Conservation (phyloP, 305 asterid genomes). For the Solanum chacoense region DNA sequence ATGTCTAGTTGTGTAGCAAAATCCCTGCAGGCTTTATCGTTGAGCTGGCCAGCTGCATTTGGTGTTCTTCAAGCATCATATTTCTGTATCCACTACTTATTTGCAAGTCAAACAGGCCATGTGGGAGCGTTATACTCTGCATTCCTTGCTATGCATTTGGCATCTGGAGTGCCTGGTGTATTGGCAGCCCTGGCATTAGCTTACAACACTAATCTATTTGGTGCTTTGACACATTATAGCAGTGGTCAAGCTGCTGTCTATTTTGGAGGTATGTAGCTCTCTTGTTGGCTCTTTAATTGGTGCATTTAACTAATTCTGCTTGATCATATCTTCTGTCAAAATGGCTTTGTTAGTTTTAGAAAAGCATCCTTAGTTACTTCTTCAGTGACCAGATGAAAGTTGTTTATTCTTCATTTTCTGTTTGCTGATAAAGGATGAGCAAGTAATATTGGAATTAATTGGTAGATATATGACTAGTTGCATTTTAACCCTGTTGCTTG, state of each 20-base stretch:
- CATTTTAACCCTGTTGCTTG: neutral
- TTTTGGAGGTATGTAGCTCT: conserved; percentile 62
- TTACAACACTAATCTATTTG: conserved; percentile 74
- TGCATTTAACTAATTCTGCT: neutral
- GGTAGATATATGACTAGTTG: neutral
- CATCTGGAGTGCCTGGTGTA: conserved; percentile 82
- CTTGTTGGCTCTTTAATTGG: neutral
- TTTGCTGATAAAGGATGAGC: neutral
- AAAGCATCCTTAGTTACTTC: neutral
- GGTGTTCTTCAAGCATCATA: conserved; percentile 79
- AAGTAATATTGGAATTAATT: neutral
- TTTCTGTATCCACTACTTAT: conserved; percentile 82
- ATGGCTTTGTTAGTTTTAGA: neutral
- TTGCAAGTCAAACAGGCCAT: conserved; percentile 94
- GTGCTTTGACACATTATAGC: conserved; percentile 93
- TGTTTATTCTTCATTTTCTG: neutral
- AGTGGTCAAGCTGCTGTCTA: conserved; percentile 96
- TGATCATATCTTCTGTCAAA: neutral
- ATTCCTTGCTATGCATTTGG: conserved; percentile 90
- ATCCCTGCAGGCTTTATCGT: conserved; percentile 48
- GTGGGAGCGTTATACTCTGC: conserved; percentile 95
- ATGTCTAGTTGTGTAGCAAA: conserved; percentile 79
- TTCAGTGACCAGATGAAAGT: neutral
- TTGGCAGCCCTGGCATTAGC: conserved; percentile 83
- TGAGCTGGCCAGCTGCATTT: conserved; percentile 96